Percentiles rank a stretch among this genome's conserved stretches.
These are phyloP conservation scores for Calonectria honghensis DNA, from an alignment of 2,329 filamentous ascomycete genomes.

Conservation along the genomic window DNA sequence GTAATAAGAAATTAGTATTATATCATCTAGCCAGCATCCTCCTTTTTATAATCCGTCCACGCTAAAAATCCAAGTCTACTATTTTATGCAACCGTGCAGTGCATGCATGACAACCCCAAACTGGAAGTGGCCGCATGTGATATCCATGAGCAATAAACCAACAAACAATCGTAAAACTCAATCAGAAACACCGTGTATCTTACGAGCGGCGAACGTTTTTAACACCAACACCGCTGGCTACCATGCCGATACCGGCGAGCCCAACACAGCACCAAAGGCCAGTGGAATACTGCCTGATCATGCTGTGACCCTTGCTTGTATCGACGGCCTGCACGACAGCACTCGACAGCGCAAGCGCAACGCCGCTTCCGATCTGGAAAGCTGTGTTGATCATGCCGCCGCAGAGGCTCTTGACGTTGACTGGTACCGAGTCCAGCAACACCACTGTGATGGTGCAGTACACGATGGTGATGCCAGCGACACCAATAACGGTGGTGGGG, in stretches of 20 bases:
- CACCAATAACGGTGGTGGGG: conserved; percentile 36
- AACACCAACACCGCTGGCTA: conserved; percentile 33
- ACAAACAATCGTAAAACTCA: neutral
- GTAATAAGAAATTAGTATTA: neutral
- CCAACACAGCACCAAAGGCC: conserved; percentile 39
- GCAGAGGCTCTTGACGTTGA: conserved; percentile 37
- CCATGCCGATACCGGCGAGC: conserved; percentile 27
- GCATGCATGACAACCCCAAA: neutral
- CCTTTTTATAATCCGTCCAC: neutral
- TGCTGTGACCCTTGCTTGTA: conserved; percentile 31
- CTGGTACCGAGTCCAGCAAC: conserved; percentile 28
- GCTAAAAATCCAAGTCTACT: neutral
- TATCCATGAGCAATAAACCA: conserved; percentile 11
- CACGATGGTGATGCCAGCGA: conserved; percentile 31
- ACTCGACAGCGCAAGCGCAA: conserved; percentile 38
- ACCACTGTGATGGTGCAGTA: conserved; percentile 35
- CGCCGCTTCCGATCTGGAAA: conserved; percentile 39
- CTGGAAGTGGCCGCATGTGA: neutral
- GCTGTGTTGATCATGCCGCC: conserved; percentile 42
- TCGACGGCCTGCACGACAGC: conserved; percentile 33
- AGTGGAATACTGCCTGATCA: conserved; percentile 33
- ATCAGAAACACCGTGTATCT: too few relatives aligned
- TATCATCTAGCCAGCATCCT: neutral
- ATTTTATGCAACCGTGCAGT: neutral
- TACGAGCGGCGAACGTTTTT: conserved; percentile 23